Evolutionary conservation across 164 flowering plant genomes (phyloP), one percentile per base, ranked within the genome.

Genomic region (Vitis rupestris): DNA sequence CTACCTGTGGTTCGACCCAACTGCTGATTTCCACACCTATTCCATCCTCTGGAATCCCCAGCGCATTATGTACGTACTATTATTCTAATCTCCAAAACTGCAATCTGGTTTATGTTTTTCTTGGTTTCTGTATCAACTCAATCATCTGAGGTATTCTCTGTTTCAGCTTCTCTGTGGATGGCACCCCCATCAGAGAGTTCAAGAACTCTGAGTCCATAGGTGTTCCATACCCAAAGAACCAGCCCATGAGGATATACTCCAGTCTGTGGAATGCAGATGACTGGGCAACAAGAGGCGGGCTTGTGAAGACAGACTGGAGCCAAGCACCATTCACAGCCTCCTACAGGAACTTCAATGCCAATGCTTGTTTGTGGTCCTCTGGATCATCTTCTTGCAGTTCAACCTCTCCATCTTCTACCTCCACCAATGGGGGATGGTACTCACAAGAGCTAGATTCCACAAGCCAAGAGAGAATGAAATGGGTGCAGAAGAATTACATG

Each of bases 1-100:
- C 65, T 66, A 70, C 15, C 74, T 75, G 10, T 75, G 78, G 78
- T 75, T 75, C 30, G 78, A 75, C 59, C 78, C 74, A 9, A 66
- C 74, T 0, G 61, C 61, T 8, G 68, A 75, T 61, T 75, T 75
- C 61, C 78, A 75, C 71, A 75, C 78, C n/a, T 75, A 71, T 37
- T 70, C 78, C 23, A 50, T 75, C 19, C 78, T 75, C 8, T 75
- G 78, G 78, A 75, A 75, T 50, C 71, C 78, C 13, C 50, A n/a
- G 58, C 70, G 47, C 48, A 23, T 23, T 23, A 23, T 75, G 78
- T 75, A 67, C 66, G 62, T 52, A 5, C 6, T 23, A 23, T 23
- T 23, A 23, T 23, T 2, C 27, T 23, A 23, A 23, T 1, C 27
- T 23, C 27, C 27, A 23, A 37, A 37, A 6, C 44, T 6, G 27